Conservation (phyloP, 2,329 filamentous ascomycete genomes). For the Geoglossum cookeanum region DNA sequence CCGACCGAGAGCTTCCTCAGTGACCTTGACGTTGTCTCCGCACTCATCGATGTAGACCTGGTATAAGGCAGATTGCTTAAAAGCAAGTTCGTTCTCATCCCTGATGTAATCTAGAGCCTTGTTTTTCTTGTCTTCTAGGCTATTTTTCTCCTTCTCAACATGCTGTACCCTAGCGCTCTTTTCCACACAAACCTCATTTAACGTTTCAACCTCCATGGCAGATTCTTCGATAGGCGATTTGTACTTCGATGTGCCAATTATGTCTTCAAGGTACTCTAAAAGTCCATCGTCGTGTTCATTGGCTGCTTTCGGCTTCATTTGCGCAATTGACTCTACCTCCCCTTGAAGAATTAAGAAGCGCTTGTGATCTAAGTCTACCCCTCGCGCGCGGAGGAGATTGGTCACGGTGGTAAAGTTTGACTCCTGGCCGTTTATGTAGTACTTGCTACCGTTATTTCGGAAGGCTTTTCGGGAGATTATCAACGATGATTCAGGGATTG, state of each 20-base stretch:
- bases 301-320: constrained; percentile 94
- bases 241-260: constrained; percentile 97
- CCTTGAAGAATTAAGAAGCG: constrained; percentile 93
- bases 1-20: constrained; percentile 75
- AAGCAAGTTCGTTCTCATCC: constrained; percentile 80
- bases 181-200: constrained; percentile 89
- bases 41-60: constrained; percentile 83
- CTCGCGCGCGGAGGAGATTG: constrained; percentile 64
- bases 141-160: constrained; percentile 90
- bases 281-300: constrained; percentile 94
- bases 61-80: constrained; percentile 82
- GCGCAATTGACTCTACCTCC: constrained; percentile 94
- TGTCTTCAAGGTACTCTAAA: constrained; percentile 92
- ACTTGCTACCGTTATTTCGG: constrained; percentile 96
- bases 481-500: constrained; percentile 67
- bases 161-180: constrained; percentile 93
- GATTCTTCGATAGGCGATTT: constrained; percentile 93
- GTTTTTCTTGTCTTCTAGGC: constrained; percentile 90
- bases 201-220: constrained; percentile 67
- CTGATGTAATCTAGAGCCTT: constrained; percentile 74
- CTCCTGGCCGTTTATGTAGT: constrained; percentile 81
- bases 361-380: constrained; percentile 94
- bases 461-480: constrained; percentile 85
- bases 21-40: constrained; percentile 71
- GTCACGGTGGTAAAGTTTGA: constrained; percentile 90